These are phyloP conservation scores for Fusarium acutatum DNA, from an alignment of 2,329 filamentous ascomycete species.

Conservation along the genomic window DNA sequence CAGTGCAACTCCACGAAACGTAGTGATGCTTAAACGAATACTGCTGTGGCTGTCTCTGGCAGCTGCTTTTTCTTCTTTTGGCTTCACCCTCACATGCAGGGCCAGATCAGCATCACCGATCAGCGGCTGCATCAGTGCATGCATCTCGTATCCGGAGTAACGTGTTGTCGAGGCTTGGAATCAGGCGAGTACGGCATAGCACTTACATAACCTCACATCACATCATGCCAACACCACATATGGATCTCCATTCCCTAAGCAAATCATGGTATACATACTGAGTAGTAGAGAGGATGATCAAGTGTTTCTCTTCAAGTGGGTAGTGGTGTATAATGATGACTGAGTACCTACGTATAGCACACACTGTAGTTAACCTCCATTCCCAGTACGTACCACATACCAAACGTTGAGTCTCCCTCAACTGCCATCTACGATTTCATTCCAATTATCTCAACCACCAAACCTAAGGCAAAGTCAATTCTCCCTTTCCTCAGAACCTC, in stretches of 20 bases:
- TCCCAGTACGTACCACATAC: neutral
- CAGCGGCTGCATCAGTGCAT: neutral
- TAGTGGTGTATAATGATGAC: neutral
- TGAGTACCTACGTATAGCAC: neutral
- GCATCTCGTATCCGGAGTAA: constrained; percentile 21
- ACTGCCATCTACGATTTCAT: neutral
- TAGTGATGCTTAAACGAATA: neutral
- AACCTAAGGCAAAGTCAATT: neutral
- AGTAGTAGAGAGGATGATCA: neutral
- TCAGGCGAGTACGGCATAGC: neutral
- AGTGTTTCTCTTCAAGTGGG: neutral
- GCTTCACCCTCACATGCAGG: neutral
- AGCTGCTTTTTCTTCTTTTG: neutral
- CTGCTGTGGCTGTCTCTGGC: neutral
- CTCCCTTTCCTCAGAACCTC: neutral
- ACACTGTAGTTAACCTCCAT: neutral
- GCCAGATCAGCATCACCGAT: constrained; percentile 9
- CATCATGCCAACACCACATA: neutral
- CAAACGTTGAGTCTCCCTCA: neutral
- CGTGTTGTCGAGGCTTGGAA: neutral
- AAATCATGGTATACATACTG: neutral
- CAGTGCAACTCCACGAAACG: constrained; percentile 14
- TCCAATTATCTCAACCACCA: neutral
- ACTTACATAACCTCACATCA: constrained; percentile 3
- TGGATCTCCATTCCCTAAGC: neutral